phyloP scores from a whole-genome alignment of 164 flowering plant species.

The Annona squamosa region DNA sequence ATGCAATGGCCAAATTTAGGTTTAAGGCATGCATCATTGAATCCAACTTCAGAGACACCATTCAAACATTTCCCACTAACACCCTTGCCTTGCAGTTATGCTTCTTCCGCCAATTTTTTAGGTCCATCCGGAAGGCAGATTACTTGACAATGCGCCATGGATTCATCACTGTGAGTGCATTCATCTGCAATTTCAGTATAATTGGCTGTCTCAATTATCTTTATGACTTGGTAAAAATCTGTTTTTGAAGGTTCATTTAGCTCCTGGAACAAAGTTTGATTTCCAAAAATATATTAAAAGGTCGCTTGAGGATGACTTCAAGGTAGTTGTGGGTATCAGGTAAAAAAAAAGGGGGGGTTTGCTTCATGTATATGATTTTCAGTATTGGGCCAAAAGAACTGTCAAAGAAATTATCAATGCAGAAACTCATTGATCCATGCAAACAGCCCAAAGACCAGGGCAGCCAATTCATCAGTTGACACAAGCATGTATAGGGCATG shows the following conservation, averaged over 20 bases:
- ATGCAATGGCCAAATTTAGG: not conserved
- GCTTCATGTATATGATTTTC: not conserved
- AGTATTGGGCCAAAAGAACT: not conserved
- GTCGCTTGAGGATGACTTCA: constrained; percentile 34
- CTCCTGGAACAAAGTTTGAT: constrained; percentile 46
- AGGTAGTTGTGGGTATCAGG: constrained; percentile 46
- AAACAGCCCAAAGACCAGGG: not conserved
- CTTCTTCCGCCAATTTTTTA: constrained; percentile 79
- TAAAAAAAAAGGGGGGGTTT: constrained; percentile 4
- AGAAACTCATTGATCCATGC: not conserved
- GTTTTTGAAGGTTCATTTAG: constrained; percentile 39
- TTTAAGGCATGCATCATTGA: not conserved
- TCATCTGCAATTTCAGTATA: not conserved
- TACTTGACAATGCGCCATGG: constrained; percentile 90
- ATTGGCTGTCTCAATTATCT: not conserved
- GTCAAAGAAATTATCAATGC: too few species aligned
- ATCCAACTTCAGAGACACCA: too few species aligned
- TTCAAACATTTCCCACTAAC: not conserved
- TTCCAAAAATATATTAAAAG: constrained; percentile 48
- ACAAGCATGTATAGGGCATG: not conserved
- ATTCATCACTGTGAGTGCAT: constrained; percentile 45
- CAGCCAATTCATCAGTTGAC: not conserved
- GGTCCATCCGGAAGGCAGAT: constrained; percentile 73
- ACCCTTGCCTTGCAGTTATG: constrained; percentile 48
- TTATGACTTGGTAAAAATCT: not conserved